Evolutionary conservation across 106 monocot species (phyloP).

Genomic region (Cymbidium sinense): DNA sequence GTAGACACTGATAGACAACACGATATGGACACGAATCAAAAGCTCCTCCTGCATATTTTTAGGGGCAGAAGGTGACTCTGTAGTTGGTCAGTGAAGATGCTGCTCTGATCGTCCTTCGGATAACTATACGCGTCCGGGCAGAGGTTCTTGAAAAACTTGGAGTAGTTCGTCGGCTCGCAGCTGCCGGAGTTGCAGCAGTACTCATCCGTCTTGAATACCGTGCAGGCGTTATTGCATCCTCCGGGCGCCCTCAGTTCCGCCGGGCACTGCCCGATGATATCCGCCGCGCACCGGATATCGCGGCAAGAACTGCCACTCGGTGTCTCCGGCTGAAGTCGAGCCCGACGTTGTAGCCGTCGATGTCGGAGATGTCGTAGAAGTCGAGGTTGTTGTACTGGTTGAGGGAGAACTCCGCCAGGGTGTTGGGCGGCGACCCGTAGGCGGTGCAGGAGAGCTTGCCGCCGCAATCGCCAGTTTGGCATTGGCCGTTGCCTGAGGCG

Average conservation of each 20-base stretch:
- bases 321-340: conserved; percentile 20
- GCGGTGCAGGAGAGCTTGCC: neutral
- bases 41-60: no score
- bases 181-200: conserved; percentile 32
- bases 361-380: conserved; percentile 25
- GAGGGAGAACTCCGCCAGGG: neutral
- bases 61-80: conserved; percentile 30
- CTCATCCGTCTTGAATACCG: conserved; percentile 33
- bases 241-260: conserved; percentile 25
- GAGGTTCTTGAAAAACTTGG: conserved; percentile 26
- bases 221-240: conserved; percentile 38
- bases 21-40: no score
- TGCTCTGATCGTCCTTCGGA: conserved; percentile 20
- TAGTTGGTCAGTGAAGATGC: conserved; percentile 31
- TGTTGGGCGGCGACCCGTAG: neutral
- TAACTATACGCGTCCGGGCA: conserved; percentile 31
- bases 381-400: conserved; percentile 3
- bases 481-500: neutral
- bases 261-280: conserved; percentile 35
- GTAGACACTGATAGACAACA: no score
- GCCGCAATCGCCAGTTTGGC: neutral
- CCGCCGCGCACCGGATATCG: conserved; percentile 12
- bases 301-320: conserved; percentile 8
- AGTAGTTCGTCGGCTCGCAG: conserved; percentile 29
- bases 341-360: conserved; percentile 40